These are phyloP conservation scores for Camptophora hylomeconis DNA, from an alignment of 2,329 filamentous ascomycete genomes.

Conservation along the genomic window DNA sequence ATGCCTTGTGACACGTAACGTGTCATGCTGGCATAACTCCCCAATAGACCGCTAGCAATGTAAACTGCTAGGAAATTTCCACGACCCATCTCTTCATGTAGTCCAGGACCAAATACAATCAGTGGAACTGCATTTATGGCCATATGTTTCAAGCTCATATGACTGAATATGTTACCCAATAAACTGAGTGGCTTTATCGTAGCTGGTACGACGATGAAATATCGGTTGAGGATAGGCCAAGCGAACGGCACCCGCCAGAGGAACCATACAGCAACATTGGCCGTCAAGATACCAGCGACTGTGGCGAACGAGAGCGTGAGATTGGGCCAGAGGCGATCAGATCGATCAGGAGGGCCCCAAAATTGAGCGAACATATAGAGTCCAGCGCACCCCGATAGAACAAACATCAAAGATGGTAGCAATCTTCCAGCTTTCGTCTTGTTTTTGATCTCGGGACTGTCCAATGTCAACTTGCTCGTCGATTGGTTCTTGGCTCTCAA, in stretches of 20 bases:
- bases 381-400: conserved; percentile 25
- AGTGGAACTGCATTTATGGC: conserved; percentile 41
- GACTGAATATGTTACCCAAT: conserved; percentile 43
- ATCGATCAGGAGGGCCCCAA: conserved; percentile 35
- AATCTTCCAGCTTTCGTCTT: conserved; percentile 26
- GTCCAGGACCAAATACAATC: conserved; percentile 39
- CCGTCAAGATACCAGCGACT: conserved; percentile 34
- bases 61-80: conserved; percentile 43
- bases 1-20: conserved; percentile 30
- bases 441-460: conserved; percentile 14
- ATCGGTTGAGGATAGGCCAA: conserved; percentile 44
- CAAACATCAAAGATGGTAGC: conserved; percentile 30
- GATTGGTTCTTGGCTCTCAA: conserved; percentile 13
- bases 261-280: conserved; percentile 38
- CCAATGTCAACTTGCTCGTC: conserved; percentile 11
- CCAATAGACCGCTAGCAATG: conserved; percentile 33
- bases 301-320: conserved; percentile 40
- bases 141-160: conserved; percentile 41
- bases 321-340: conserved; percentile 37
- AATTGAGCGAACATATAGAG: conserved; percentile 32
- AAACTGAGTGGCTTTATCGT: conserved; percentile 41
- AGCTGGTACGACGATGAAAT: conserved; percentile 39
- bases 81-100: conserved; percentile 43
- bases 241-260: conserved; percentile 39
- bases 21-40: conserved; percentile 33